Evolutionary conservation across 345 rosid species (phyloP), one percentile per base, ranked within the genome.

Genomic region (Acer yangbiense): DNA sequence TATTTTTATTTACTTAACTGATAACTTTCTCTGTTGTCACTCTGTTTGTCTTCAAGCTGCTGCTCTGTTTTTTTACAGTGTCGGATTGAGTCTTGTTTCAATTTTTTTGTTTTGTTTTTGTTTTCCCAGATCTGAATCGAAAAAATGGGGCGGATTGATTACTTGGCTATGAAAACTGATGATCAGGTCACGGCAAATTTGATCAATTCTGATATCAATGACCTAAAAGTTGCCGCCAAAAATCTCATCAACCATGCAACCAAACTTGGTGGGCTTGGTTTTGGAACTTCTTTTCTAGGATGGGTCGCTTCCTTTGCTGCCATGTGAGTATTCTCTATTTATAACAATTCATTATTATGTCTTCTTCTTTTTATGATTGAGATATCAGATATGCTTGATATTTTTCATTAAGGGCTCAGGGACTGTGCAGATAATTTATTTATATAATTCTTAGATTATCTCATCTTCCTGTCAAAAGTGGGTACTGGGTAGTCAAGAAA

Each of bases 241-340:
- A 87, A 80, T 78, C 90, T 96, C 17, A 65, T 89, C 39, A 72
- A 65, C 23, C 91, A 94, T 67, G 86, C 86, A 21, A 48, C 90
- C 48, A 85, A 63, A 79, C 92, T 89, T 13, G 94, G 94, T 0
- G 97, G 97, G 44, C 78, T 92, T 73, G 92, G 94, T 3, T 90
- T 90, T 6, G 94, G 95, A 61, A 92, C 97, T 65, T 81, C 93
- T 77, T 88, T 94, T 65, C 95, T 94, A 86, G 86, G 91, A 87
- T 94, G 97, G 97, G 83, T 94, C 1, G 94, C 98, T 72, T 91
- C 99, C 35, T 79, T 89, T 58, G 85, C 97, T 48, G 97, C 99
- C 41, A 94, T 94, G 94, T 94, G 50, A 79, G 90, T 82, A 27
- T n/a, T 55, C 72, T 14, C 21, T 29, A 41, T 41, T 41, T 41